Conservation (phyloP, 805 yeast genomes). For the Priceomyces haplophilus region DNA sequence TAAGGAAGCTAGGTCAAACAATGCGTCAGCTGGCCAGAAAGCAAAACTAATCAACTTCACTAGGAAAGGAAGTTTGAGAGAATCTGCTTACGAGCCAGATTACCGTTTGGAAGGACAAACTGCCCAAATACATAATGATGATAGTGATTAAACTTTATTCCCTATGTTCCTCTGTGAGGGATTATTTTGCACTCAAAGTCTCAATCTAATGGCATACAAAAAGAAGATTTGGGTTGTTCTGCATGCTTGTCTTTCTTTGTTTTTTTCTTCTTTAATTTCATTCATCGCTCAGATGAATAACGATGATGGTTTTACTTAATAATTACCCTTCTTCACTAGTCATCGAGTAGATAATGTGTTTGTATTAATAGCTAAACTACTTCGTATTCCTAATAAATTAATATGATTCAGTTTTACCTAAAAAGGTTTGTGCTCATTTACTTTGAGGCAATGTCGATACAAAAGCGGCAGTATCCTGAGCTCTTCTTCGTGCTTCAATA, state of each 20-base stretch:
- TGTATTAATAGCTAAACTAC: background rate
- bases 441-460: conserved; percentile 37
- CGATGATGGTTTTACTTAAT: background rate
- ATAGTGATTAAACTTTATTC: conserved; percentile 20
- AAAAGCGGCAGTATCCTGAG: conserved; percentile 72
- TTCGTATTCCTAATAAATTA: background rate
- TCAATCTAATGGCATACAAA: background rate
- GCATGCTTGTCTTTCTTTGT: background rate
- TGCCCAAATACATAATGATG: conserved; percentile 34
- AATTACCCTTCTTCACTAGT: background rate
- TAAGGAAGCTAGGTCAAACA: conserved; percentile 11
- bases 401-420: background rate
- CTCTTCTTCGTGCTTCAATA: conserved; percentile 87
- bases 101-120: conserved; percentile 29
- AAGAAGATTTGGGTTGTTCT: background rate
- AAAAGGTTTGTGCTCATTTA: background rate
- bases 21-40: conserved; percentile 18
- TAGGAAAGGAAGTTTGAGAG: conserved; percentile 40
- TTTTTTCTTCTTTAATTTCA: background rate
- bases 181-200: background rate
- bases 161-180: background rate
- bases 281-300: background rate
- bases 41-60: conserved; percentile 50
- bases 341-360: background rate
- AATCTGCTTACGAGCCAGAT: conserved; percentile 35